Base-by-base conservation (phyloP, 2,329 filamentous ascomycete genomes). In the Fusarium veterinarium region DNA sequence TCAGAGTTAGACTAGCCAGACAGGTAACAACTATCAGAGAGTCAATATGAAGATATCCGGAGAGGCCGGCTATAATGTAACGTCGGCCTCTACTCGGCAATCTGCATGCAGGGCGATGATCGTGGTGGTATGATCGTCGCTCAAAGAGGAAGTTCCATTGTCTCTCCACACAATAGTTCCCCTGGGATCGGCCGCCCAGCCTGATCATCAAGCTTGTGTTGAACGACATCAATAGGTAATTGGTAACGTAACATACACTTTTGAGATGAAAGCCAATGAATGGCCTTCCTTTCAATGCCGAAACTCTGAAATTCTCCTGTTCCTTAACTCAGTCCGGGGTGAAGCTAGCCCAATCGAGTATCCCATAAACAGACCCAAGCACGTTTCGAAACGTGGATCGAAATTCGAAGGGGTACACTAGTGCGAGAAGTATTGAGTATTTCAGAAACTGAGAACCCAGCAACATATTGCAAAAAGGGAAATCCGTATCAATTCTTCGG, bases 141-240 rank as follows among this genome's bases (percentile, higher is more conserved):
- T 48, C 40, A 48, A 57, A 46, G 30, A 33, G 40, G 53, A 57
- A 57, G 53, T 48, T 57, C 53, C n/a, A 35, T 57, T n/a, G 4
- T n/a, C 38, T 25, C 38, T 35, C 40, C 14, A 6, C 17, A 16
- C n/a, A 46, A 56, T 56, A 31, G 28, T 46, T 25, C 40, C 28
- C 25, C 53, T 35, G 19, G 53, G 53, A n/a, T 57, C 53, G 53
- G 53, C 40, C 53, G 53, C 53, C n/a, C n/a, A 48, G 53, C 30
- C 30, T 28, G 23, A 35, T 28, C 8, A 28, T 28, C 41, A 42
- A 40, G 19, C 28, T 33, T 28, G 9, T 11, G 10, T 33, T 23
- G 3, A 8, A 35, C 2, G 12, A 2, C 11, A 33, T 44, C 5
- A 11, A 8, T 9, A 8, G 6, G 6, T 6, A 25, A 6, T 55